A percentile compares a stretch with the other conserved stretches of the same genome.
Conservation (phyloP, 345 rosid genomes). For the Mangifera indica region DNA sequence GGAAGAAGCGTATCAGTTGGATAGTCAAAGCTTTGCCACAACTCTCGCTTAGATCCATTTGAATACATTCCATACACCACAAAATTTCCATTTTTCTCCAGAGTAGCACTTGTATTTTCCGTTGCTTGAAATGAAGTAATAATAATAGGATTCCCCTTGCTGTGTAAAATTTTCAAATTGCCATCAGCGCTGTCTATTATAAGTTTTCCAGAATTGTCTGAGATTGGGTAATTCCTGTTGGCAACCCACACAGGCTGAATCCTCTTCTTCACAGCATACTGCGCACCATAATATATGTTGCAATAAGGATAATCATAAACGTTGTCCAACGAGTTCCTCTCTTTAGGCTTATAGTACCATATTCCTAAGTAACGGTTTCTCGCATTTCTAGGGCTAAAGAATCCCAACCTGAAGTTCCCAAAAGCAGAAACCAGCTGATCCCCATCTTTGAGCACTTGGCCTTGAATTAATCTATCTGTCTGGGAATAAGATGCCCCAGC, state of each 20-base stretch:
- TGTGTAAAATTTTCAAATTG: constrained; percentile 4
- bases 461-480: constrained; percentile 19
- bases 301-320: too few relatives aligned
- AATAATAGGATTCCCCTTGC: neutral
- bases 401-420: constrained; percentile 21
- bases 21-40: constrained; percentile 25
- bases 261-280: too few relatives aligned
- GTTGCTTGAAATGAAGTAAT: neutral
- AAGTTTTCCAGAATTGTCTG: neutral
- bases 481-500: neutral
- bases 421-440: constrained; percentile 11
- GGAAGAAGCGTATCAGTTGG: constrained; percentile 24
- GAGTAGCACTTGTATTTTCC: constrained; percentile 3
- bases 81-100: constrained; percentile 26
- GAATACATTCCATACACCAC: constrained; percentile 31
- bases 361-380: neutral
- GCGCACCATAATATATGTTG: too few relatives aligned
- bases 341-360: neutral
- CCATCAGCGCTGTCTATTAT: neutral
- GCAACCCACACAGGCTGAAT: constrained; percentile 10
- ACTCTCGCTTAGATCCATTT: constrained; percentile 24
- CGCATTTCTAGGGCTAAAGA: neutral
- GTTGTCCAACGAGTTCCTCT: too few relatives aligned
- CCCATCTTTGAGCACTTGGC: constrained; percentile 11
- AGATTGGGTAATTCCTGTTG: constrained; percentile 4